phyloP scores from a whole-genome alignment of 805 yeast species.

The Teunomyces panamensis region DNA sequence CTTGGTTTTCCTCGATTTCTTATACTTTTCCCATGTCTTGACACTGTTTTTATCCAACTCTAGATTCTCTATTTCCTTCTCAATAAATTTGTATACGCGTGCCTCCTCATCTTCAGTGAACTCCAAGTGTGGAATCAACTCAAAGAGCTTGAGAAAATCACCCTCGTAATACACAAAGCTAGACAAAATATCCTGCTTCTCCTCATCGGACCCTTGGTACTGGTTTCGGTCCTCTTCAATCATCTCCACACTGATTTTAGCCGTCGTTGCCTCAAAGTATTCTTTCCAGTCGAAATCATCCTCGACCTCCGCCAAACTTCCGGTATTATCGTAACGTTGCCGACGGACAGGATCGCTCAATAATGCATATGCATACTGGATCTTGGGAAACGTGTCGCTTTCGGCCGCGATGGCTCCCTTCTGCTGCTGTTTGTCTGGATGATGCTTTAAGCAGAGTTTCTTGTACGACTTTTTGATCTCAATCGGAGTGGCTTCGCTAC shows the following conservation, averaged over 20 bases:
- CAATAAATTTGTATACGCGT: conserved; percentile 54
- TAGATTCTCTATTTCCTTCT: conserved; percentile 21
- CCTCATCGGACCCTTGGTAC: conserved; percentile 65
- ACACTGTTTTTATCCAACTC: conserved; percentile 29
- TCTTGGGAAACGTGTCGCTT: conserved; percentile 51
- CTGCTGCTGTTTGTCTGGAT: conserved; percentile 30
- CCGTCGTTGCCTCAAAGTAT: conserved; percentile 46
- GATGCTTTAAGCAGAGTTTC: conserved; percentile 21
- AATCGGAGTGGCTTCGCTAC: conserved; percentile 39
- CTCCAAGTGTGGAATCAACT: conserved; percentile 74
- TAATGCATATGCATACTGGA: conserved; percentile 74
- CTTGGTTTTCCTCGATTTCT: conserved; percentile 45
- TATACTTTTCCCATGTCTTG: conserved; percentile 50
- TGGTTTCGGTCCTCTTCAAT: conserved; percentile 65
- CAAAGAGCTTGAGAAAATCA: conserved; percentile 67
- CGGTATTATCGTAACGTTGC: conserved; percentile 65
- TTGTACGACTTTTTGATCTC: conserved; percentile 56
- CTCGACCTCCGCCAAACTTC: conserved; percentile 45
- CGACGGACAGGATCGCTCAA: conserved; percentile 58
- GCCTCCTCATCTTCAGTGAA: conserved; percentile 56
- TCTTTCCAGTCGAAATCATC: conserved; percentile 56
- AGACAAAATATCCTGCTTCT: conserved; percentile 57
- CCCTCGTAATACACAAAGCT: conserved; percentile 61
- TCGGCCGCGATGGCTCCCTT: conserved; percentile 5
- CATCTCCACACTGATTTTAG: conserved; percentile 56